Evolutionary conservation across 805 yeast species (phyloP).

Genomic region (Wickerhamiella galacta): DNA sequence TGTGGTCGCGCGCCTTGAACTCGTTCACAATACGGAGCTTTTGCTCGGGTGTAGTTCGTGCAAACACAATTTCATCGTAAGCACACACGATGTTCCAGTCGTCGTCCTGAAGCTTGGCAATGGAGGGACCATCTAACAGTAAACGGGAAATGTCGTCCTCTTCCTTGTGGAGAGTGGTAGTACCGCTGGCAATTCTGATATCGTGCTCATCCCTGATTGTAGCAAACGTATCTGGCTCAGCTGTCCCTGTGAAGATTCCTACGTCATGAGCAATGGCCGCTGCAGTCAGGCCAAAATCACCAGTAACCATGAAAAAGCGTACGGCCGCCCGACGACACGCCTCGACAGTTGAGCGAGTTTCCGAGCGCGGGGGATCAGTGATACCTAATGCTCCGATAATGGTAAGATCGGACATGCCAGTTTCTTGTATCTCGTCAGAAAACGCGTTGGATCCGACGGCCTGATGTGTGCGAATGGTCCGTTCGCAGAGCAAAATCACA

Average conservation of each 20-base stretch:
- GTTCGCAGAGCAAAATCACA: constrained; percentile 3
- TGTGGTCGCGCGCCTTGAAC: constrained; percentile 54
- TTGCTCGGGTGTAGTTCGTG: constrained; percentile 28
- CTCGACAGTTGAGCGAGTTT: constrained; percentile 56
- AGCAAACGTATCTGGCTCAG: too few species aligned
- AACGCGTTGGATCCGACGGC: not conserved
- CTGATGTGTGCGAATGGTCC: not conserved
- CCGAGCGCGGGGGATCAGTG: constrained; percentile 91
- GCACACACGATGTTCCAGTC: constrained; percentile 29
- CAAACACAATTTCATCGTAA: constrained; percentile 26
- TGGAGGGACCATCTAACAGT: constrained; percentile 6
- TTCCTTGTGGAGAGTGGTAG: too few species aligned
- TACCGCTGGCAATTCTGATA: too few species aligned
- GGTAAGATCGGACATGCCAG: constrained; percentile 29
- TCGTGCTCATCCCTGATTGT: too few species aligned
- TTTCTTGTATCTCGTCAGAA: not conserved
- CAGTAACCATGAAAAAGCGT: constrained; percentile 86
- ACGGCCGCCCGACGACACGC: constrained; percentile 77
- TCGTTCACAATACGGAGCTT: constrained; percentile 31
- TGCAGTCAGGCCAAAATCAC: constrained; percentile 34
- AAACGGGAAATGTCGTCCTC: too few species aligned
- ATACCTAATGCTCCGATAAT: constrained; percentile 81
- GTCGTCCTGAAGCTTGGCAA: constrained; percentile 14
- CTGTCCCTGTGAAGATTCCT: constrained; percentile 26
- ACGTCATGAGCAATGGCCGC: constrained; percentile 31